These are phyloP conservation scores for Sparassis latifolia DNA, from an alignment of 1,284 basidiomycete genomes.

Conservation along the genomic window DNA sequence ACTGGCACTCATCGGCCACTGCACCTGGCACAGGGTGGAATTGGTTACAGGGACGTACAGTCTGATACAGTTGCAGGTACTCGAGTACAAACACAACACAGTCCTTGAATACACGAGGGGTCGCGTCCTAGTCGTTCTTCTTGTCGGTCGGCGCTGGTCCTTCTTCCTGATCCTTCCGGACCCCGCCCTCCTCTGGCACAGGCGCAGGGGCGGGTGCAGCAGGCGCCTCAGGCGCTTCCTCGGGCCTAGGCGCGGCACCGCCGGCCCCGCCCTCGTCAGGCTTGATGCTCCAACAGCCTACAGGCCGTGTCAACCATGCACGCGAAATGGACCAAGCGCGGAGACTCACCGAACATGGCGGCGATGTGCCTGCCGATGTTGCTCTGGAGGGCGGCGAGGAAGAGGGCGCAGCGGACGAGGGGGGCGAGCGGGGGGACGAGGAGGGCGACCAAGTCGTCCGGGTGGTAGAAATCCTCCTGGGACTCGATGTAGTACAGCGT, in stretches of 20 bases:
- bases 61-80: too few species aligned
- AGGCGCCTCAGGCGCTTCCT: too few species aligned
- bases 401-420: conserved; percentile 32
- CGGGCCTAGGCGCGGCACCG: neutral
- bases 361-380: conserved; percentile 32
- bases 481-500: conserved; percentile 40
- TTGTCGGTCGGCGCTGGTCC: too few species aligned
- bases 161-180: too few species aligned
- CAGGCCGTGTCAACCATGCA: neutral
- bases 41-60: too few species aligned
- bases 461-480: conserved; percentile 61
- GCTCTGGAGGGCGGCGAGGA: conserved; percentile 33
- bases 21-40: too few species aligned
- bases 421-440: conserved; percentile 44
- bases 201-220: too few species aligned
- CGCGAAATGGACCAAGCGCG: neutral
- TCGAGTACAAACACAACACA: too few species aligned
- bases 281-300: conserved; percentile 9
- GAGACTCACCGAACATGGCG: conserved; percentile 11
- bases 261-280: conserved; percentile 9
- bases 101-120: too few species aligned
- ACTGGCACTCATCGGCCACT: too few species aligned
- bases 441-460: conserved; percentile 45
- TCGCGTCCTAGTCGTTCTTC: too few species aligned
- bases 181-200: too few species aligned